Evolutionary conservation across 1,284 basidiomycete species (phyloP), one percentile per base, ranked within the genome.

Genomic region (Pulveroboletus sp.): DNA sequence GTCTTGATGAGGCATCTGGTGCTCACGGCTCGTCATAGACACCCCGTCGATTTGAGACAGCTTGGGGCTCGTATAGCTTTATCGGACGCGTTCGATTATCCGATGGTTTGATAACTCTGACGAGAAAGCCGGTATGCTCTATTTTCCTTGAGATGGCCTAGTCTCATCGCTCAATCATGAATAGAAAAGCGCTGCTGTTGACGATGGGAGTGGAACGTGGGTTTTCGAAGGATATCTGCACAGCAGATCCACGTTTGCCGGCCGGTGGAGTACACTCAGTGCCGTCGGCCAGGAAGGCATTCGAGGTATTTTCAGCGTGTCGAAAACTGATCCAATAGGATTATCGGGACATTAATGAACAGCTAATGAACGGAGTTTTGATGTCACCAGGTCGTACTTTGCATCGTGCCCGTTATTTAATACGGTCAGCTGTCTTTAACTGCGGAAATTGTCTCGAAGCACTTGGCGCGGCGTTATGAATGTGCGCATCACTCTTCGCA

Each of bases 261-360:
- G 70, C 15, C 61, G 58, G 2, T 72, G 70, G 70, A 39, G 65
- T 15, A 62, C 72, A 26, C 55, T 71, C 29, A 28, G 49, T 22
- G 44, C 47, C 10, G 25, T 36, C 31, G 61, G 72, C n/a, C 60
- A 62, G 53, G 70, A 70, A 63, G 60, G 68, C 64, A 52, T 79
- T 47, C 68, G 73, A 22, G 82, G 83, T n/a, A 77, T 85, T 55
- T 85, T 85, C 71, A 82, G 82, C 65, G 70, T 85, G 71, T 74
- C 69, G 48, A 82, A 78, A 65, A 67, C 62, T 38, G 58, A 69
- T 24, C 35, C 46, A 57, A 51, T 64, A 72, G 68, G 64, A 69
- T 67, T 61, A 65, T 68, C 62, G 56, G 38, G 25, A 57, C 44
- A 66, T 70, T 64, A 67, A 73, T 67, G 62, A 61, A 64, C 28